phyloP scores from a whole-genome alignment of 2,329 filamentous ascomycete species.

The Monosporascus sp. region DNA sequence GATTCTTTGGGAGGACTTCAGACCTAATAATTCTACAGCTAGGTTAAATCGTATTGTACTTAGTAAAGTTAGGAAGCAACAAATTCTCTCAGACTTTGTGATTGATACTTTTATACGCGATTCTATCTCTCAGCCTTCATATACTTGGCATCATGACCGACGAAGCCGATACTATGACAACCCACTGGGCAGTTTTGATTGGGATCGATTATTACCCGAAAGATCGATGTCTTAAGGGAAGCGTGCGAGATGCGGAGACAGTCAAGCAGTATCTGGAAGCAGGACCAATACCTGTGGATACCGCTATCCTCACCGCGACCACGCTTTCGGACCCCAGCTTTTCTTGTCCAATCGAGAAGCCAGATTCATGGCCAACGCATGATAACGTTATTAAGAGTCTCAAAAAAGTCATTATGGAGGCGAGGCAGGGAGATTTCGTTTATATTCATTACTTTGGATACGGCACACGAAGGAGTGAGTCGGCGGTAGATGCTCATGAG shows the following conservation, averaged over 20 bases:
- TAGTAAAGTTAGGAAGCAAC: no score
- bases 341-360: no score
- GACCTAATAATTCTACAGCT: no score
- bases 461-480: neutral
- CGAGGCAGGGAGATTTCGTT: constrained; percentile 1
- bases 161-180: neutral
- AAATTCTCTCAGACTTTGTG: no score
- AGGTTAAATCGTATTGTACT: no score
- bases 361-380: no score
- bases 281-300: neutral
- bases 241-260: neutral
- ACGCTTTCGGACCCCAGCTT: neutral
- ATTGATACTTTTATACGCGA: no score
- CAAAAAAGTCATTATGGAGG: neutral
- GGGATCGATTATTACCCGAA: constrained; percentile 1
- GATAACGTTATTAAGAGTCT: no score
- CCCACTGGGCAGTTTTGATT: constrained; percentile 1
- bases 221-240: neutral
- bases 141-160: no score
- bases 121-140: no score
- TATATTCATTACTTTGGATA: no score
- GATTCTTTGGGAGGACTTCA: no score
- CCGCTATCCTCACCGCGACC: neutral
- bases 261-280: neutral
- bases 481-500: neutral